Conservation (phyloP, 2,329 filamentous ascomycete species). For the Trichoderma sp. region DNA sequence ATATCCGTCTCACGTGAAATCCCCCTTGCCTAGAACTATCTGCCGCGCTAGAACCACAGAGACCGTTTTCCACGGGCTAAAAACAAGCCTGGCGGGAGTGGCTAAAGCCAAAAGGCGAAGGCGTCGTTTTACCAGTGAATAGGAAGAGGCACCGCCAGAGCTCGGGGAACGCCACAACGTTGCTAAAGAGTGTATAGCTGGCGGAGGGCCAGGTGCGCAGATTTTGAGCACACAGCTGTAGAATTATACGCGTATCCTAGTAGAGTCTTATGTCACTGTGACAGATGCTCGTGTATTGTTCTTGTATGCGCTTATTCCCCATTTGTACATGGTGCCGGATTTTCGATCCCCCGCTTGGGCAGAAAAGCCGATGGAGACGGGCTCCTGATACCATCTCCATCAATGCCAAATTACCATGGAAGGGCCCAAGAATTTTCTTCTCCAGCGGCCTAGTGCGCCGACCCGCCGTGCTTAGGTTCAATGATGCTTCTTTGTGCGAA, state of each 20-base stretch:
- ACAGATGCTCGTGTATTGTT: no score
- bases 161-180: neutral
- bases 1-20: conserved; percentile 28
- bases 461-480: conserved; percentile 2
- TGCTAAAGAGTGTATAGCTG: neutral
- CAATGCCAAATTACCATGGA: neutral
- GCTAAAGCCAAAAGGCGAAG: conserved; percentile 12
- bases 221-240: no score
- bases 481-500: neutral
- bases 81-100: conserved; percentile 22
- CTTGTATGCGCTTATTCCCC: no score
- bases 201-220: neutral
- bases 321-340: no score
- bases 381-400: neutral
- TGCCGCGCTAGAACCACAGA: conserved; percentile 21
- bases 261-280: no score
- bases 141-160: no score
- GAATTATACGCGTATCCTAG: no score
- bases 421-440: neutral
- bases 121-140: neutral
- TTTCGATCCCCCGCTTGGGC: no score
- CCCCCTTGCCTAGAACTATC: conserved; percentile 19
- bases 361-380: neutral
- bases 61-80: conserved; percentile 5
- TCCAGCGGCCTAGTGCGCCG: conserved; percentile 22